Evolutionary conservation across 441 rosid genomes (phyloP).

Genomic region (Lagerstroemia fauriei): DNA sequence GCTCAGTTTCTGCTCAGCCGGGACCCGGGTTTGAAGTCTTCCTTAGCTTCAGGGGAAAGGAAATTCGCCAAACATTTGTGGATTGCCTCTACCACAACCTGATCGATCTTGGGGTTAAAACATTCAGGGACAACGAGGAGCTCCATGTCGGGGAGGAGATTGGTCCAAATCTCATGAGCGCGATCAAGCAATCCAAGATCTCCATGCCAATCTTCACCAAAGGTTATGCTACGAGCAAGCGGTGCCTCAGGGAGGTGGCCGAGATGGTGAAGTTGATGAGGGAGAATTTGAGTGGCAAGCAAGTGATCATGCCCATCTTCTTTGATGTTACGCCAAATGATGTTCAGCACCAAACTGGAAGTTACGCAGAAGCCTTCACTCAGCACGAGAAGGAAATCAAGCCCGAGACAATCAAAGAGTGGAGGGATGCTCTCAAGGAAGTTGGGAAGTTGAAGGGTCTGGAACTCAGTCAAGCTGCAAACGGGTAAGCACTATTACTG

Average conservation of each 20-base stretch:
- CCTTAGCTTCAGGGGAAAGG: too few species aligned
- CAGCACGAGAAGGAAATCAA: not conserved
- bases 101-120: too few species aligned
- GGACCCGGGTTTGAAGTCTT: too few species aligned
- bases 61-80: too few species aligned
- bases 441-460: not conserved
- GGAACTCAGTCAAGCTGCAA: not conserved
- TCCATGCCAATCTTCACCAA: not conserved
- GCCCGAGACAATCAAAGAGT: not conserved
- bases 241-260: not conserved
- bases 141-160: too few species aligned
- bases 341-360: not conserved
- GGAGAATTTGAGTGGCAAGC: not conserved
- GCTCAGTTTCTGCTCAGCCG: too few species aligned
- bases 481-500: not conserved
- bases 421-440: too few species aligned
- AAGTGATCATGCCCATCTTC: conserved; percentile 6
- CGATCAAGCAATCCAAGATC: too few species aligned
- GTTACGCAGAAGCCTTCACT: not conserved
- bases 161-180: too few species aligned
- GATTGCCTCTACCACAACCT: too few species aligned
- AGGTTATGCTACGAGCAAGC: conserved; percentile 11
- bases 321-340: not conserved
- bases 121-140: too few species aligned
- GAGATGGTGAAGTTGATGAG: not conserved